Base-by-base conservation (phyloP, 2,329 filamentous ascomycete species). In the Verticillium albo-atrum region DNA sequence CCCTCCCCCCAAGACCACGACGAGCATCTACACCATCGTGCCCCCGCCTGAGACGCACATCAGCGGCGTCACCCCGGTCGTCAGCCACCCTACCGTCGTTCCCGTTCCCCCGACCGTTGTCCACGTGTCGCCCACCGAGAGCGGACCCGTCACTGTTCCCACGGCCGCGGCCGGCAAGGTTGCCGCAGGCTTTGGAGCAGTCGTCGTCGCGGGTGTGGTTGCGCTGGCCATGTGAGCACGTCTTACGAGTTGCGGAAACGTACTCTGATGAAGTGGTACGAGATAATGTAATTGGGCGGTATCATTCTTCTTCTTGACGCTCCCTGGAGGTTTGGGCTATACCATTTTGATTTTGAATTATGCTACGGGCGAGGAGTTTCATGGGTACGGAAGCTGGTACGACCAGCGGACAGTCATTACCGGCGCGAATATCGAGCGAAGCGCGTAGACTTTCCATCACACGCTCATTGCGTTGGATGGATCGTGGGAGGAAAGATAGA, bases 121-220 rank as follows among this genome's bases (percentile, higher is more conserved):
- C 47, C 28, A 57, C 54, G 58, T 56, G 30, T 54, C 55, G 28
- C 54, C 54, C 20, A 55, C 54, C 54, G 26, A 28, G 27, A 56
- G 53, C 2, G 9, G 56, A 3, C 61, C 62, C 23, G 58, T 56
- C 52, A 53, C 42, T 54, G 65, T 76, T n/a, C 69, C 72, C 25
- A 72, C 72, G 37, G 76, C 70, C 42, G 77, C 70, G 25, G 77
- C 73, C 54, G 71, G 68, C 60, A 75, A 72, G 65, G 61, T 69
- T 34, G 69, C 68, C 37, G 66, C 72, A 28, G 72, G 72, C 57
- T 56, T 74, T 26, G 74, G 73, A 27, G 67, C n/a, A 3, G 37
- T 78, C 50, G 64, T 75, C 54, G 58, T 76, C 32, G 77, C 71
- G 50, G 77, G 73, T 60, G 60, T 76, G 37, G 74, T 71, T 55